phyloP scores from a whole-genome alignment of 306 rosid genomes.

The Sphenostylis stenocarpa region DNA sequence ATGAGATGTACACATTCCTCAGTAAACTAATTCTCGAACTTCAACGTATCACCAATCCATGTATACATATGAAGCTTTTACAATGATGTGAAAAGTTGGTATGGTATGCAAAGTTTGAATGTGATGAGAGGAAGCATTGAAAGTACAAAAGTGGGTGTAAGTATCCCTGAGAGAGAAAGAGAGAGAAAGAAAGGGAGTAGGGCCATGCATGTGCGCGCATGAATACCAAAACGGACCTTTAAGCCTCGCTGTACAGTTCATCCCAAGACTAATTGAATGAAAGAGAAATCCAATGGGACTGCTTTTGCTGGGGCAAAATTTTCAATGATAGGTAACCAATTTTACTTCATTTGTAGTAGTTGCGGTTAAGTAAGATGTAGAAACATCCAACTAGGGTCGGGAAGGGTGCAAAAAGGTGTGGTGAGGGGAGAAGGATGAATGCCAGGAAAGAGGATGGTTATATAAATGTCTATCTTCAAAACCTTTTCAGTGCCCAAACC shows the following conservation, averaged over 20 bases:
- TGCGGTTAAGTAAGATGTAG: too few species aligned
- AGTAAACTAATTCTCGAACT: background rate
- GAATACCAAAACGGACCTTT: constrained; percentile 20
- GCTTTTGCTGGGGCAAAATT: background rate
- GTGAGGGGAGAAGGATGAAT: too few species aligned
- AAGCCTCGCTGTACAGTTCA: constrained; percentile 12
- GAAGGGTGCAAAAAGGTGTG: too few species aligned
- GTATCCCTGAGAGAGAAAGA: background rate
- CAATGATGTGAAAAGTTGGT: background rate
- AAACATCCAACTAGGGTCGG: too few species aligned
- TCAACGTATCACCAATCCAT: background rate
- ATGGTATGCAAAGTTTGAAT: background rate
- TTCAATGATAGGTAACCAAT: background rate
- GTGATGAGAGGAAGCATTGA: background rate
- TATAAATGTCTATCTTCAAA: too few species aligned
- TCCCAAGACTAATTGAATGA: constrained; percentile 5
- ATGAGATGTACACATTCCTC: background rate
- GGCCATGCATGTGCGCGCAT: constrained; percentile 40
- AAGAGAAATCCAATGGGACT: background rate
- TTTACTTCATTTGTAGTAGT: too few species aligned
- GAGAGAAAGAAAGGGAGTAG: constrained; percentile 18
- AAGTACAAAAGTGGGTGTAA: constrained; percentile 21
- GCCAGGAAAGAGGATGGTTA: too few species aligned
- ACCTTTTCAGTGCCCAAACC: too few species aligned
- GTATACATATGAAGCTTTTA: background rate